Base-by-base conservation (phyloP, 192 early-diverging fungal genomes). In the Podila epigama region DNA sequence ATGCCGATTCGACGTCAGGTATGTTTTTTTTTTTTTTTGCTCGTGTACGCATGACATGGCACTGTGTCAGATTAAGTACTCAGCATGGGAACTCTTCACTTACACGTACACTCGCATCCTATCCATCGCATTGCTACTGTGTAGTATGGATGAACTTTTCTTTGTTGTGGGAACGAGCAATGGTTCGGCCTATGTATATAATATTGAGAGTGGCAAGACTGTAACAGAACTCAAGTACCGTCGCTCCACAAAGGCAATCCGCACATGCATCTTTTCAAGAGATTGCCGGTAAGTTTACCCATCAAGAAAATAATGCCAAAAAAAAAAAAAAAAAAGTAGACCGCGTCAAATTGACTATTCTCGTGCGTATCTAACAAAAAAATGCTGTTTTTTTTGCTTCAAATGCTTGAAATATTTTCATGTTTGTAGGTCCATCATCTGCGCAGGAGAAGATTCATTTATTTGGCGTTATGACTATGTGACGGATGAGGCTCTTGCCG, bases 381-480 rank as follows among this genome's bases (percentile, higher is more conserved):
- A n/a, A n/a, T n/a, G n/a, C n/a, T n/a, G n/a, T n/a, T n/a, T n/a
- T n/a, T n/a, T n/a, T n/a, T n/a, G n/a, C n/a, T n/a, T n/a, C n/a
- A n/a, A n/a, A n/a, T n/a, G n/a, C n/a, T n/a, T n/a, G n/a, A n/a
- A n/a, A n/a, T n/a, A n/a, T n/a, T n/a, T n/a, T n/a, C n/a, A 37
- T 44, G 13, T 32, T 52, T 11, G 5, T 68, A 90, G 89, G 35
- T 88, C 89, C 44, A 80, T 96, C 12, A 71, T 93, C 10, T 91
- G 88, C 48, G 88, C 86, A 29, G 90, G 92, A 41, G 92, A 92
- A 41, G 93, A 91, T 32, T 88, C 89, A 0, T 92, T 92, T 66
- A 88, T 96, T 40, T 93, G 93, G 92, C 81, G 94, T 54, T 94
- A 92, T 70, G 91, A 92, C 75, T 92, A 92, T 77, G 86, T 93